Conservation (phyloP, 176 grass and related monocot genomes). For the Pharus latifolius region DNA sequence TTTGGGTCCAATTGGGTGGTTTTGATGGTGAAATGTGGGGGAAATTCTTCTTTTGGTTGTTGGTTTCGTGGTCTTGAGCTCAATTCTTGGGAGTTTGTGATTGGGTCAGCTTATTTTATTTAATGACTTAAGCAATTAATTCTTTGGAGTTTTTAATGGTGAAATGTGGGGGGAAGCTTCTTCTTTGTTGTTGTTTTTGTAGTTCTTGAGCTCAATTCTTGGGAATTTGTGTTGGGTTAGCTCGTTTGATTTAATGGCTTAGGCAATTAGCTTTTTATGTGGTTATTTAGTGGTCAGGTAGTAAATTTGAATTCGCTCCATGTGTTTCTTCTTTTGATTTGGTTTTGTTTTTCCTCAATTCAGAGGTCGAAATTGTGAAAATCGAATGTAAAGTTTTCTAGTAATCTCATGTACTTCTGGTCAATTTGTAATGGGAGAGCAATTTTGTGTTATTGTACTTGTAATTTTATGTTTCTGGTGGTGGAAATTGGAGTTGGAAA, state of each 20-base stretch:
- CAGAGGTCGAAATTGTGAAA: too few species aligned
- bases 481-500: neutral
- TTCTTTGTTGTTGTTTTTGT: neutral
- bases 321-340: neutral
- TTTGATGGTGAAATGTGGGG: neutral
- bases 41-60: neutral
- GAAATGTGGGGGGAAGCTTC: neutral
- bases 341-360: neutral
- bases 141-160: neutral
- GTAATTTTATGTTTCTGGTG: neutral
- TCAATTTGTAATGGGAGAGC: neutral
- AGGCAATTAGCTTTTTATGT: neutral
- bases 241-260: neutral
- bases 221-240: neutral
- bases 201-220: neutral
- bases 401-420: neutral
- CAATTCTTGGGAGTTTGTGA: constrained; percentile 1
- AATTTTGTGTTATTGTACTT: neutral
- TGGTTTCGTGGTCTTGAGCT: neutral
- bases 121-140: too few species aligned
- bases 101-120: neutral
- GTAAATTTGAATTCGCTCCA: neutral
- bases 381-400: neutral
- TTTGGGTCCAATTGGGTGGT: neutral
- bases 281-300: neutral